Evolutionary conservation across 805 yeast genomes (phyloP).

Genomic region (Candida ipomoeae): DNA sequence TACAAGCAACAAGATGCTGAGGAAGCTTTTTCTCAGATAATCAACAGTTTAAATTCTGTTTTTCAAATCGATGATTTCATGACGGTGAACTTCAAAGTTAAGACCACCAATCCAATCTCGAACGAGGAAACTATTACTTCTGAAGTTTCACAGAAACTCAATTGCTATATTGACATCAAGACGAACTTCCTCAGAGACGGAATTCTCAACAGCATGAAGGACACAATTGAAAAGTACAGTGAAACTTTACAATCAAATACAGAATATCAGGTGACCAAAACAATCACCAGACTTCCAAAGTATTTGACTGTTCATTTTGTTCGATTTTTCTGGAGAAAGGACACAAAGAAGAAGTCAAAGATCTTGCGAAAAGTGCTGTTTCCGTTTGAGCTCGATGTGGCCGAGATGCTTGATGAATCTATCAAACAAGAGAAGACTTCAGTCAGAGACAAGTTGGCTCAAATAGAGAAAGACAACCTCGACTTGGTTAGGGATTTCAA

Average conservation of each 20-base stretch:
- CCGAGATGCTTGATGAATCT: constrained; percentile 80
- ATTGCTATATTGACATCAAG: constrained; percentile 81
- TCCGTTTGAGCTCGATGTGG: constrained; percentile 87
- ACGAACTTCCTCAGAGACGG: constrained; percentile 92
- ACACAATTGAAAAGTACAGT: constrained; percentile 72
- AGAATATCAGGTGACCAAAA: constrained; percentile 55
- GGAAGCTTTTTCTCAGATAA: constrained; percentile 82
- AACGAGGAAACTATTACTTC: constrained; percentile 27
- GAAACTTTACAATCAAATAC: constrained; percentile 67
- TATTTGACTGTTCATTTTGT: constrained; percentile 88
- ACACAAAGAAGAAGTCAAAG: constrained; percentile 85
- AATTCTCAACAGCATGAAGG: constrained; percentile 65
- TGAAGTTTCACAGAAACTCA: constrained; percentile 65
- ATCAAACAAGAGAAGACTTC: constrained; percentile 63
- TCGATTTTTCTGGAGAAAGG: constrained; percentile 94
- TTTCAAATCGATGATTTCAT: constrained; percentile 56
- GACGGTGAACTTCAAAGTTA: constrained; percentile 59
- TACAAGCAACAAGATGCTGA: constrained; percentile 98
- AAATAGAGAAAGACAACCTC: constrained; percentile 66
- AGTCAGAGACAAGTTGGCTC: constrained; percentile 72
- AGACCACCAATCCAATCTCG: constrained; percentile 56
- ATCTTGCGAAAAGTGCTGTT: constrained; percentile 91
- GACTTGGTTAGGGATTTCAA: constrained; percentile 73
- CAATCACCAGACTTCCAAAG: constrained; percentile 77
- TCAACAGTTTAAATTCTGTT: constrained; percentile 47